Percentiles rank a stretch among this genome's conserved stretches.
Evolutionary conservation across 176 grass and related monocot species (phyloP).

Genomic region (bread wheat (Triticum aestivum)): DNA sequence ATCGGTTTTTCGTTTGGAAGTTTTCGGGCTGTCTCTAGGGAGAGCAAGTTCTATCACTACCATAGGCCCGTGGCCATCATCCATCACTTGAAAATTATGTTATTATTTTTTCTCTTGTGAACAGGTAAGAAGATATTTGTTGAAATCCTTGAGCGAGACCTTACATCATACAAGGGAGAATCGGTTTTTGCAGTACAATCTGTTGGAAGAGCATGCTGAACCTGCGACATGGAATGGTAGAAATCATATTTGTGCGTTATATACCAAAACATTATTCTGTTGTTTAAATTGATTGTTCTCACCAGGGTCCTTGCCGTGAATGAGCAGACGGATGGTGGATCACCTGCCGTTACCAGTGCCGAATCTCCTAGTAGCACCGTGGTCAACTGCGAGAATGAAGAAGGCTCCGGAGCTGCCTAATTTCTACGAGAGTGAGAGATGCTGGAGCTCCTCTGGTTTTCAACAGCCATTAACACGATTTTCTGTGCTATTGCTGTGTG

Average conservation of each 20-base stretch:
- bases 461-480: no score
- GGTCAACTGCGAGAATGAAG: background rate
- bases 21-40: no score
- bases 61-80: background rate
- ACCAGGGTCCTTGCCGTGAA: background rate
- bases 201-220: constrained; percentile 44
- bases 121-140: constrained; percentile 60
- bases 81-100: constrained; percentile 5
- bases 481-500: no score
- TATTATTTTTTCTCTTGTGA: background rate
- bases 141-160: constrained; percentile 69
- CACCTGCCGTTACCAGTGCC: background rate
- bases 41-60: no score
- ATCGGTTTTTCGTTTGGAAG: no score
- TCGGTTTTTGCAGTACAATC: constrained; percentile 42
- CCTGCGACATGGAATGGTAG: constrained; percentile 65
- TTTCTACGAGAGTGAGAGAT: background rate
- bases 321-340: background rate
- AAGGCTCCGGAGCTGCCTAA: background rate
- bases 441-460: no score
- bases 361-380: background rate
- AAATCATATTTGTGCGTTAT: constrained; percentile 1
- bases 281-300: background rate
- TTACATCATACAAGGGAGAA: constrained; percentile 52
- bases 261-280: background rate